Evolutionary conservation across 2,329 filamentous ascomycete species (phyloP).

Genomic region (Alternaria novae-zelandiae): DNA sequence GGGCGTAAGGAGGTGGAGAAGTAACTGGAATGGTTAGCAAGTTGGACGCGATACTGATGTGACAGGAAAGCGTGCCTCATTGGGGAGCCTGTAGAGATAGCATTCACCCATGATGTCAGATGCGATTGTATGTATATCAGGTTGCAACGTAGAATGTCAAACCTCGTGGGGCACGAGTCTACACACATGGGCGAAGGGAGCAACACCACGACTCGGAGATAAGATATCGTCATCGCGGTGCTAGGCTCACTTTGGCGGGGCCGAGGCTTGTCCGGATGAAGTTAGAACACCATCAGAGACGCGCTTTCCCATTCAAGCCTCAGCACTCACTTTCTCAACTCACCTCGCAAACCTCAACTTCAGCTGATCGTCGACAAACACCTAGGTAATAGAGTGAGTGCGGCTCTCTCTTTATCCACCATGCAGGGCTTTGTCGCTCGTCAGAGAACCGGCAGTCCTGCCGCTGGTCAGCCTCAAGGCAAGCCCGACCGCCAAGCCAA

Average conservation of each 20-base stretch:
- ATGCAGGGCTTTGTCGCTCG: slow-evolving; percentile 32
- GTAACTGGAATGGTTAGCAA: slow-evolving; percentile 42
- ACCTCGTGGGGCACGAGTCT: background rate
- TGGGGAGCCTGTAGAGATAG: slow-evolving; percentile 46
- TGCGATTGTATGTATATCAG: background rate
- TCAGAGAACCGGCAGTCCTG: slow-evolving; percentile 22
- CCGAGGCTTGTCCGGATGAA: slow-evolving; percentile 13
- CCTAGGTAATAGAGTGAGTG: background rate
- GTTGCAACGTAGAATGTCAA: background rate
- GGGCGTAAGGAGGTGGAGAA: slow-evolving; percentile 52
- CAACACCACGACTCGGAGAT: slow-evolving; percentile 21
- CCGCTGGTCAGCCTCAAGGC: slow-evolving; percentile 14
- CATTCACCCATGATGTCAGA: slow-evolving; percentile 31
- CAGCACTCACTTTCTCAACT: slow-evolving; percentile 20
- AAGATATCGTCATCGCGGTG: slow-evolving; percentile 38
- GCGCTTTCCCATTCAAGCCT: slow-evolving; percentile 35
- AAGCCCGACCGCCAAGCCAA: slow-evolving; percentile 19
- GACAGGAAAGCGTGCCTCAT: slow-evolving; percentile 36
- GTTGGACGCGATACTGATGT: background rate
- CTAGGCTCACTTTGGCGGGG: slow-evolving; percentile 6
- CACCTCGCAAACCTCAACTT: slow-evolving; percentile 8
- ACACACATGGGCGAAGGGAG: slow-evolving; percentile 21
- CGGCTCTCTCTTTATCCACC: background rate
- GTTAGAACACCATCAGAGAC: slow-evolving; percentile 30
- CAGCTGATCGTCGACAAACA: background rate